Conservation (phyloP, 2,329 filamentous ascomycete genomes). For the Cryphonectria radicalis region DNA sequence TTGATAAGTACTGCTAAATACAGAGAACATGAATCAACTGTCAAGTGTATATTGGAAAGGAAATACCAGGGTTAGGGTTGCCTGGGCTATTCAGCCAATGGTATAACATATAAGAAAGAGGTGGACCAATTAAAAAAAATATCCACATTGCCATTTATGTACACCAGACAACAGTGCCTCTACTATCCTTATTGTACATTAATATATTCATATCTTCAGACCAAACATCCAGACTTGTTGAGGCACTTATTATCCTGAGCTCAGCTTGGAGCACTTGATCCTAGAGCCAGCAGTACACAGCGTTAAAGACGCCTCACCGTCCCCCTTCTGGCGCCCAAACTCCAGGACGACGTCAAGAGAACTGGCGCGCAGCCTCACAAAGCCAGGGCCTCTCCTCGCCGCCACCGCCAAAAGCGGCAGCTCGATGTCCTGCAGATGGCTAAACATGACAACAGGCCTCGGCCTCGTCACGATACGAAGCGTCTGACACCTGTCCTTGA, state of each 20-base stretch:
- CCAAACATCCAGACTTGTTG: neutral
- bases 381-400: conserved; percentile 10
- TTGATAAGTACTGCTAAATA: too few relatives aligned
- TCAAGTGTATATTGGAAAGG: too few relatives aligned
- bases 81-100: too few relatives aligned
- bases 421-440: conserved; percentile 16
- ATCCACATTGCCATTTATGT: too few relatives aligned
- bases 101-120: too few relatives aligned
- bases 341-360: conserved; percentile 19
- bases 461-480: conserved; percentile 9
- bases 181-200: too few relatives aligned
- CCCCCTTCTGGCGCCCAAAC: neutral
- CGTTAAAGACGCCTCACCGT: conserved; percentile 11
- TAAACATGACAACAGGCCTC: conserved; percentile 9
- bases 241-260: neutral
- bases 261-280: conserved; percentile 15
- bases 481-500: conserved; percentile 20
- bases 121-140: too few relatives aligned
- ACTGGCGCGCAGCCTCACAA: conserved; percentile 17
- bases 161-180: too few relatives aligned
- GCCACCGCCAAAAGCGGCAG: conserved; percentile 22
- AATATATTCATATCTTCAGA: neutral
- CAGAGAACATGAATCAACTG: too few relatives aligned
- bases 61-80: too few relatives aligned
- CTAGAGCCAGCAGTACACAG: conserved; percentile 22